These are phyloP conservation scores for Brasenia schreberi DNA, from an alignment of 164 flowering plant genomes.

Conservation along the genomic window DNA sequence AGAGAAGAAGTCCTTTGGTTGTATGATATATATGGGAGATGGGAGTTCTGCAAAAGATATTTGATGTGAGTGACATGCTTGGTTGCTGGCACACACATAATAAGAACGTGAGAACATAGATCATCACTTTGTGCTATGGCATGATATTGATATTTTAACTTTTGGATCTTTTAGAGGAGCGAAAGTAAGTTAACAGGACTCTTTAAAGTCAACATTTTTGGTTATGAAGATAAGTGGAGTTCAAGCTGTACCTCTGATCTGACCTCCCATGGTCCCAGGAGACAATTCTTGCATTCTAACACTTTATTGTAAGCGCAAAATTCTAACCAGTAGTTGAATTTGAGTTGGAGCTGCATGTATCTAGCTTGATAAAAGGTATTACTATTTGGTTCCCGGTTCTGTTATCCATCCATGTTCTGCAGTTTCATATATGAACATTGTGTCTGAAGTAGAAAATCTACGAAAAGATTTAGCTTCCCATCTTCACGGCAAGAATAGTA, in stretches of 20 bases:
- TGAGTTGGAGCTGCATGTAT: not conserved
- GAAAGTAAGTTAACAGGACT: not conserved
- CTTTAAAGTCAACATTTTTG: not conserved
- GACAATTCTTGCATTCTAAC: not conserved
- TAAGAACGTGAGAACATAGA: no score
- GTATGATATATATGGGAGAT: not conserved
- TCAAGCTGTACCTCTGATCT: not conserved
- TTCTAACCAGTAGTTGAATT: not conserved
- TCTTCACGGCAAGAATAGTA: slow-evolving; percentile 10
- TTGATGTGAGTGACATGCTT: not conserved
- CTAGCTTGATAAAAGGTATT: not conserved
- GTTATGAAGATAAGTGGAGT: not conserved
- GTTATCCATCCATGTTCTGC: not conserved
- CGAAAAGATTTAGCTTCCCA: slow-evolving; percentile 33
- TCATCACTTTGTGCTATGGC: no score
- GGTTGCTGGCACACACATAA: not conserved
- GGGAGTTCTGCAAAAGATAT: not conserved
- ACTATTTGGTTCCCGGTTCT: not conserved
- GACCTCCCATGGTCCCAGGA: not conserved
- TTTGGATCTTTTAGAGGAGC: no score
- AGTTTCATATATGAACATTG: slow-evolving; percentile 8
- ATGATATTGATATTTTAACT: no score
- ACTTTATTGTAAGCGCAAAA: no score
- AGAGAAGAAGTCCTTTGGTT: not conserved
- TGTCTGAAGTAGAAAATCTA: slow-evolving; percentile 30